Percentiles rank a stretch among this genome's conserved stretches.
phyloP scores from a whole-genome alignment of 345 rosid genomes.

The Melaleuca quinquenervia region DNA sequence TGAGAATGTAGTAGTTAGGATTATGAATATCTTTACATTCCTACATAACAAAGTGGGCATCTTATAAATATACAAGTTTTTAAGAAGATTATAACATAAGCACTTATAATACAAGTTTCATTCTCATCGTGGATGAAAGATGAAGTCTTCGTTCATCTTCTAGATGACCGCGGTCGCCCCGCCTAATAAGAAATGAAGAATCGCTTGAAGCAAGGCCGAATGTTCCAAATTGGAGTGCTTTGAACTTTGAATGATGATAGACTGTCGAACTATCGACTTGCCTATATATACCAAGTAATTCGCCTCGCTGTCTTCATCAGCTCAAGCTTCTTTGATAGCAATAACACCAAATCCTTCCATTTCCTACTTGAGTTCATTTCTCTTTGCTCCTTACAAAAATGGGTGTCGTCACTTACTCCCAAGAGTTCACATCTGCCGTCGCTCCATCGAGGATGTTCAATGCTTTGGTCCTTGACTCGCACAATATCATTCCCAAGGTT shows the following conservation, averaged over 20 bases:
- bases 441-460: slow-evolving; percentile 8
- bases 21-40: not conserved
- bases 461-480: slow-evolving; percentile 5
- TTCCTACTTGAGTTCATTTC: not conserved
- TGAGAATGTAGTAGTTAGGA: not conserved
- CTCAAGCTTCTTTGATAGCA: not conserved
- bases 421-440: not conserved
- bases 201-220: not conserved
- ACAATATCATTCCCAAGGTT: slow-evolving; percentile 5
- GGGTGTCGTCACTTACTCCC: not conserved
- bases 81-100: not conserved
- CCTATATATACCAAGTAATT: not conserved
- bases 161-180: not conserved
- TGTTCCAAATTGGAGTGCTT: not conserved
- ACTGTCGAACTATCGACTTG: not conserved
- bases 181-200: not conserved
- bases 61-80: not conserved
- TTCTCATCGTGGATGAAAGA: not conserved
- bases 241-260: not conserved
- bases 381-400: not conserved
- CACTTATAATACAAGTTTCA: not conserved
- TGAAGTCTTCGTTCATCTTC: not conserved
- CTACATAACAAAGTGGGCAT: not conserved
- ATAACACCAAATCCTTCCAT: not conserved
- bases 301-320: not conserved